Evolutionary conservation across 768 basidiomycete species (phyloP), one percentile per base, ranked within the genome.

Genomic region (Strobilomyces echinocephalus): DNA sequence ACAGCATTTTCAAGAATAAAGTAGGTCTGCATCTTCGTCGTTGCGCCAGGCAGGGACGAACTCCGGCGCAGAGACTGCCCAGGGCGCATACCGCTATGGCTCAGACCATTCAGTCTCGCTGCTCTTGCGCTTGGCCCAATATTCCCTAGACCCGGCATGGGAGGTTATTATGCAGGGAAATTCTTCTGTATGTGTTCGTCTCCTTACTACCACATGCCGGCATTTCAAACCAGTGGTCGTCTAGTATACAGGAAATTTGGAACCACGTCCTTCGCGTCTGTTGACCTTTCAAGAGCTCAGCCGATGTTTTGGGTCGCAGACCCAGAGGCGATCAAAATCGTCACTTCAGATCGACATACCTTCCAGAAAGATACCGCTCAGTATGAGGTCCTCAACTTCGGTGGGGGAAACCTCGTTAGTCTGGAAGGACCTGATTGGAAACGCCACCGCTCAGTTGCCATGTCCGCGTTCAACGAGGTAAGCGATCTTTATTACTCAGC

Each of bases 391-490:
- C 38, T 79, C 45, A 74, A 76, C 46, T 70, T 79, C 38, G 79
- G 76, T n/a, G 80, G 80, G 1, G 54, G 52, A 20, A 80, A 76
- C 58, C 50, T 82, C 3, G 59, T 80, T 24, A 71, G 73, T 5
- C 59, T 63, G 0, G 78, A 77, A 46, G 76, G 72, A 7, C 49
- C 70, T 0, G 72, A 75, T n/a, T 81, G 79, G 79, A 75, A 75
- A 46, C 68, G 76, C 2, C 78, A 79, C 55, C 69, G 77, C 40
- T 63, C 60, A 10, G 67, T 77, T 1, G 67, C 76, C 20, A 78
- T 75, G 49, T 73, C 76, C 10, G 79, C 79, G 1, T 81, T 81
- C 63, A 78, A 73, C 43, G 79, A 80, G 65, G 79, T 68, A 50
- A 45, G 63, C 44, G 15, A 15, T 30, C 11, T 24, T 18, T 38